phyloP scores from a whole-genome alignment of 495 filamentous ascomycete species.

The Penicillium paxilli region DNA sequence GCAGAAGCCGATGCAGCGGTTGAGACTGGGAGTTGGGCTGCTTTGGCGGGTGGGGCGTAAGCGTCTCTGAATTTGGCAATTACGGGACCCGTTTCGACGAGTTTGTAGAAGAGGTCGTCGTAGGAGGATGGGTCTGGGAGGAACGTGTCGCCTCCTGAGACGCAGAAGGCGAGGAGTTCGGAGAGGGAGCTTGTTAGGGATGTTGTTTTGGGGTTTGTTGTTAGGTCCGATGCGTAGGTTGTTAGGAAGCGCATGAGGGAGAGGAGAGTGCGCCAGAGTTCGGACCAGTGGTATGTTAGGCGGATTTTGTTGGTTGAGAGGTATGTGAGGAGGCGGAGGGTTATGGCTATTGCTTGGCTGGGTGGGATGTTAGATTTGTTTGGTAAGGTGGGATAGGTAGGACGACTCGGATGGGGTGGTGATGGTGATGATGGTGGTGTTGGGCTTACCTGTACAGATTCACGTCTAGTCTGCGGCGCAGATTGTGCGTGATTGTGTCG shows the following conservation, averaged over 20 bases:
- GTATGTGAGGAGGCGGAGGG: conserved; percentile 79
- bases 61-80: conserved; percentile 79
- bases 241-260: conserved; percentile 89
- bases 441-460: conserved; percentile 71
- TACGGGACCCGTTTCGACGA: conserved; percentile 87
- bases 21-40: too few relatives aligned
- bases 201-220: conserved; percentile 60
- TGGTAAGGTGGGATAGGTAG: neutral
- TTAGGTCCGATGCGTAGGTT: conserved; percentile 76
- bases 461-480: conserved; percentile 80
- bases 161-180: conserved; percentile 79
- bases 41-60: too few relatives aligned
- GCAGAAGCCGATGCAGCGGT: neutral
- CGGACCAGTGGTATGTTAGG: conserved; percentile 89
- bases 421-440: too few relatives aligned
- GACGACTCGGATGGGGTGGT: neutral
- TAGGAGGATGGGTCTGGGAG: conserved; percentile 87
- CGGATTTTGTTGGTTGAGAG: conserved; percentile 76
- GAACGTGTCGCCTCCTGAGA: conserved; percentile 88
- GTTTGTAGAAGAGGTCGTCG: conserved; percentile 97
- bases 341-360: conserved; percentile 64
- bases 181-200: conserved; percentile 56
- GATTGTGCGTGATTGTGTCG: conserved; percentile 92
- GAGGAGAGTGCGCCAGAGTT: conserved; percentile 88
- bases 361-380: neutral